Evolutionary conservation across 345 rosid species (phyloP).

Genomic region (Citrus sp.): DNA sequence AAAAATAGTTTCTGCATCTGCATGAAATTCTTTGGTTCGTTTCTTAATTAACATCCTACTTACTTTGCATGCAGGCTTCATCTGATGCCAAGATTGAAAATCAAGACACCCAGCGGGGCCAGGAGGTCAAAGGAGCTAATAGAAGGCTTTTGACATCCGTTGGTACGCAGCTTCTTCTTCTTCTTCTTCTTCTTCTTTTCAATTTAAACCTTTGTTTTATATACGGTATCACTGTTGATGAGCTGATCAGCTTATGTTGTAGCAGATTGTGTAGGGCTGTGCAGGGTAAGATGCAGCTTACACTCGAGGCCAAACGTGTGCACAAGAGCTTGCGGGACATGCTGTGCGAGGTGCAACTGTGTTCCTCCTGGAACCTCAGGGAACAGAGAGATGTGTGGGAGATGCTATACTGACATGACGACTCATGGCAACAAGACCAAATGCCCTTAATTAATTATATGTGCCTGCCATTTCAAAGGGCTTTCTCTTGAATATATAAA

Average conservation of each 20-base stretch:
- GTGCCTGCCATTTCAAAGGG: too few species aligned
- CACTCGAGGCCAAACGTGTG: constrained; percentile 36
- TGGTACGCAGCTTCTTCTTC: background rate
- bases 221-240: too few species aligned
- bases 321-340: constrained; percentile 37
- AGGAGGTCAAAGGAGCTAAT: background rate
- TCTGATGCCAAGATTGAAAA: background rate
- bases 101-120: background rate
- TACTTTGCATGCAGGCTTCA: background rate
- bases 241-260: background rate
- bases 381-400: background rate
- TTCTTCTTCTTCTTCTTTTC: too few species aligned
- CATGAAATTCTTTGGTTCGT: background rate
- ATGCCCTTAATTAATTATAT: background rate
- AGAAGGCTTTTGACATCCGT: background rate
- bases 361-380: constrained; percentile 31
- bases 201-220: too few species aligned
- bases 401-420: background rate
- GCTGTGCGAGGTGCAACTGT: constrained; percentile 43
- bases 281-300: constrained; percentile 32
- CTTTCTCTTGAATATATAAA: too few species aligned
- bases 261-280: background rate
- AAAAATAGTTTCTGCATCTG: background rate
- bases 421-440: background rate
- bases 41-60: background rate